Evolutionary conservation across 83 land plant species (phyloP).

Genomic region (Diphasiastrum complanatum): DNA sequence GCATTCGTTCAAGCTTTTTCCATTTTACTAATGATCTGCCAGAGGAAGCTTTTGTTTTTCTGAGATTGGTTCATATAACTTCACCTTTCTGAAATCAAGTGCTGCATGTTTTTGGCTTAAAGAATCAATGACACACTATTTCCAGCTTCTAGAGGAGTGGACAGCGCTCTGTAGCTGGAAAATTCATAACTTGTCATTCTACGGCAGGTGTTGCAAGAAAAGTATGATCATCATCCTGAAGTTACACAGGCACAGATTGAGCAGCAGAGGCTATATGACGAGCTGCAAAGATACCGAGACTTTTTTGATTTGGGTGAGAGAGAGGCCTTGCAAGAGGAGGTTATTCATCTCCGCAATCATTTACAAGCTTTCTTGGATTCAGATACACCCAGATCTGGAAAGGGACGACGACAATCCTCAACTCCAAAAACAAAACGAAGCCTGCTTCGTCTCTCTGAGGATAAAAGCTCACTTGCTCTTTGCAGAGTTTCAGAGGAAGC

Average conservation of each 20-base stretch:
- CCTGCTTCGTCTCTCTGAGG: conserved; percentile 20
- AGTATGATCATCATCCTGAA: conserved; percentile 80
- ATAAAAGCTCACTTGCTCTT: conserved; percentile 7
- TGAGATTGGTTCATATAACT: too few relatives aligned
- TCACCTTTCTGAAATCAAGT: too few relatives aligned
- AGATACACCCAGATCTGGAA: conserved; percentile 31
- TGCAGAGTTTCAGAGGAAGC: conserved; percentile 25
- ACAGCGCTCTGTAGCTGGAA: too few relatives aligned
- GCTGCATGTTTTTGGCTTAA: too few relatives aligned
- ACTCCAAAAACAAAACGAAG: conserved; percentile 29
- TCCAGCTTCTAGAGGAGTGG: too few relatives aligned
- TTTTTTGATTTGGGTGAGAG: conserved; percentile 73
- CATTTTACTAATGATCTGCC: too few relatives aligned
- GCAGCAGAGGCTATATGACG: conserved; percentile 53
- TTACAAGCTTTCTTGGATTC: conserved; percentile 45
- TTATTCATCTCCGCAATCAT: conserved; percentile 55
- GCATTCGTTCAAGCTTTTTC: too few relatives aligned
- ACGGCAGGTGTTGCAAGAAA: conserved; percentile 63
- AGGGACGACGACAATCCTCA: conserved; percentile 20
- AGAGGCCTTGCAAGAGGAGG: conserved; percentile 63
- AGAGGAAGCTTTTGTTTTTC: too few relatives aligned
- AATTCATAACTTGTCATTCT: background rate
- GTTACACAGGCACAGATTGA: conserved; percentile 50
- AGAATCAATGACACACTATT: too few relatives aligned
- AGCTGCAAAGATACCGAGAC: conserved; percentile 49